Evolutionary conservation across 148 eudicot genomes (phyloP).

Genomic region (Camellia sinensis): DNA sequence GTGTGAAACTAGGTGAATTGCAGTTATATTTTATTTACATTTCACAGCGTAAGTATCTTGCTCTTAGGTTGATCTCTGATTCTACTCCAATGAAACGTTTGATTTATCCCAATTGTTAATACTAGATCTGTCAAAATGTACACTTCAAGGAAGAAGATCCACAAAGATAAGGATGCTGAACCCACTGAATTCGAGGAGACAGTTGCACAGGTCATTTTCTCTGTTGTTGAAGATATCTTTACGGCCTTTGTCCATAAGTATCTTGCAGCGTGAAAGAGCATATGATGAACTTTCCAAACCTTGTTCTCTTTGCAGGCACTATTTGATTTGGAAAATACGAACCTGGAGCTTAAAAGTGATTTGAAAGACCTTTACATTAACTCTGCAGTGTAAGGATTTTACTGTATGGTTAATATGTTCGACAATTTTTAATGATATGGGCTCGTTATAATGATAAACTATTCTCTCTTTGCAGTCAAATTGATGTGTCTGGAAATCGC

Average conservation of each 20-base stretch:
- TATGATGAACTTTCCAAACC: not conserved
- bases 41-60: not conserved
- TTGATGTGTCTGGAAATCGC: slow-evolving; percentile 71
- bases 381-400: slow-evolving; percentile 54
- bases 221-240: not conserved
- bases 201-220: slow-evolving; percentile 59
- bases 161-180: slow-evolving; percentile 63
- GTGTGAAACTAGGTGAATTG: too few relatives aligned
- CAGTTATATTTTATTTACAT: too few relatives aligned
- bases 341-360: slow-evolving; percentile 64
- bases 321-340: slow-evolving; percentile 73
- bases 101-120: not conserved
- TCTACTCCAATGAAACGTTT: not conserved
- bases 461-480: slow-evolving; percentile 42
- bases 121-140: slow-evolving; percentile 41
- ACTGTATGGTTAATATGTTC: not conserved
- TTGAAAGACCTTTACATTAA: slow-evolving; percentile 85
- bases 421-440: not conserved
- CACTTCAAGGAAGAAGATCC: slow-evolving; percentile 57
- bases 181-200: slow-evolving; percentile 62
- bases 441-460: not conserved
- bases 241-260: not conserved
- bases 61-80: not conserved
- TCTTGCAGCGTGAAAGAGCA: not conserved
- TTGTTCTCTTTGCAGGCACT: slow-evolving; percentile 42